Conservation (phyloP, 441 rosid species). For the Populus hybrid region DNA sequence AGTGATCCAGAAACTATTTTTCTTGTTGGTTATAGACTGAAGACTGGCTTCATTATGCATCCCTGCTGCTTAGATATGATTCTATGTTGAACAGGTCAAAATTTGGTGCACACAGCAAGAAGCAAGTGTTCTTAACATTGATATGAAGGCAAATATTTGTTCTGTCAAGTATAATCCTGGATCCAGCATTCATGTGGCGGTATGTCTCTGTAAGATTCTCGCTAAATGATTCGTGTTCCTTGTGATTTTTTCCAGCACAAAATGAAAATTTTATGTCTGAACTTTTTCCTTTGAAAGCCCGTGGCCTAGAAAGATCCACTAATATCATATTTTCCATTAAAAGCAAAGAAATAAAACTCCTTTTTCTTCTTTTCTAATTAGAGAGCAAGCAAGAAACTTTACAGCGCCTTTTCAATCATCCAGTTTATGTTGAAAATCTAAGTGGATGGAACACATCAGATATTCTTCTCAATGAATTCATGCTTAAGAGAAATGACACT, state of each 20-base stretch:
- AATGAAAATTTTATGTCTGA: no score
- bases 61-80: background rate
- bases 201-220: conserved; percentile 24
- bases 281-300: no score
- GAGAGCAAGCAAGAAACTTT: background rate
- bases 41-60: background rate
- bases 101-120: conserved; percentile 88
- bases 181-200: conserved; percentile 78
- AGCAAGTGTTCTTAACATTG: conserved; percentile 74
- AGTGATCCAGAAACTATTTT: conserved; percentile 9
- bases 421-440: background rate
- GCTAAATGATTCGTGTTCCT: no score
- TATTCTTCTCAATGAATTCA: background rate
- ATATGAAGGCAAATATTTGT: conserved; percentile 87
- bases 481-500: background rate
- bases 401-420: background rate
- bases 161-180: conserved; percentile 91
- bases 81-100: conserved; percentile 54
- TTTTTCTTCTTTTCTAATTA: no score
- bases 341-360: no score
- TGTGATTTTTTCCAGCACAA: background rate
- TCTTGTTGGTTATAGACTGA: background rate
- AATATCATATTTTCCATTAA: no score
- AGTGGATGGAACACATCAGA: background rate
- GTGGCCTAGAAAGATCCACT: no score